Conservation (phyloP, 106 monocot genomes). For the Xerophyta viscosa region DNA sequence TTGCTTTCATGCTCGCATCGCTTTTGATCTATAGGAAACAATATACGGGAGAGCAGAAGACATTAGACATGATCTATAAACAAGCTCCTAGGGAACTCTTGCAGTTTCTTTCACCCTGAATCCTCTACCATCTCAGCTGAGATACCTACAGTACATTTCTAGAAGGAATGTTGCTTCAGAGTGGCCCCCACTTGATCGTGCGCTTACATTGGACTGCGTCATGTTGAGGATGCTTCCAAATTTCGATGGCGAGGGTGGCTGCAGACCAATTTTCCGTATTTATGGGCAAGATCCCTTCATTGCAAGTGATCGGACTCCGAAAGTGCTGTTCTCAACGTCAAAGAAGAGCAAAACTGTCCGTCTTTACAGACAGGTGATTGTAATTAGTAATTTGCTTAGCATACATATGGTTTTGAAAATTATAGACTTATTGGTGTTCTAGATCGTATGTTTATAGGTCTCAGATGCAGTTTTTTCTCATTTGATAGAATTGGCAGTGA, state of each 20-base stretch:
- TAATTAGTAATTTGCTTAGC: neutral
- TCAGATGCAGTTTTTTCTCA: too few relatives aligned
- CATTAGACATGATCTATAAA: conserved; percentile 90
- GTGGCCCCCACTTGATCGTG: conserved; percentile 90
- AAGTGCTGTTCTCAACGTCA: conserved; percentile 74
- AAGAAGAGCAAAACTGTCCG: conserved; percentile 69
- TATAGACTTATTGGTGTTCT: too few relatives aligned
- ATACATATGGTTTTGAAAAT: too few relatives aligned
- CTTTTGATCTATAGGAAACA: conserved; percentile 81
- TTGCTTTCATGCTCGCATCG: conserved; percentile 93
- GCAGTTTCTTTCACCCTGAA: conserved; percentile 75
- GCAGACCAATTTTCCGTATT: conserved; percentile 78
- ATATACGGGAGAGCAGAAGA: conserved; percentile 78
- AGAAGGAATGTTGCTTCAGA: conserved; percentile 82
- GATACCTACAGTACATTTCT: conserved; percentile 92
- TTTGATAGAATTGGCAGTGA: too few relatives aligned
- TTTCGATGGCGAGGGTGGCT: conserved; percentile 70
- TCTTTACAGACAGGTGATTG: conserved; percentile 61
- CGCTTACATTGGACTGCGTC: conserved; percentile 87
- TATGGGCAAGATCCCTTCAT: conserved; percentile 84
- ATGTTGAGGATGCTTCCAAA: conserved; percentile 72
- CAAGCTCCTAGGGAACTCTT: conserved; percentile 79
- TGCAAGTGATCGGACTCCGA: conserved; percentile 50
- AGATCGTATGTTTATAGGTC: too few relatives aligned
- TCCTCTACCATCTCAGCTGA: conserved; percentile 82